Evolutionary conservation across 257 asterid genomes (phyloP).

Genomic region (Petrea volubilis): DNA sequence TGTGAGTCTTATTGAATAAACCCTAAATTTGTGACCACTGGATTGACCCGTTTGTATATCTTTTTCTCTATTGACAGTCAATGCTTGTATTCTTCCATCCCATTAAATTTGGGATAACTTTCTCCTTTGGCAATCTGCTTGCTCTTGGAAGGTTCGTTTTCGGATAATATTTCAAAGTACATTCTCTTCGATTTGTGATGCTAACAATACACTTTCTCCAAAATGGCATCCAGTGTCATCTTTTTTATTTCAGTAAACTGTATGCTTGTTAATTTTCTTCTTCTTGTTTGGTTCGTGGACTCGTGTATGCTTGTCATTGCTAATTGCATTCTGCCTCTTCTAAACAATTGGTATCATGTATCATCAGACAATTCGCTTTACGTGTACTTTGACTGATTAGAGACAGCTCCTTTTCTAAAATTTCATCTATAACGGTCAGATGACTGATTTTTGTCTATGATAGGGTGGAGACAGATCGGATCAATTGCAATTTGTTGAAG

Average conservation of each 20-base stretch:
- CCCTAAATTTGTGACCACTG: not conserved
- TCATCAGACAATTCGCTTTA: not conserved
- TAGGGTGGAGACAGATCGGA: not conserved
- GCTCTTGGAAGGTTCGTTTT: constrained; percentile 92
- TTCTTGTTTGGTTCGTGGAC: too few relatives aligned
- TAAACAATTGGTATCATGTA: not conserved
- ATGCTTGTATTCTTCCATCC: constrained; percentile 98
- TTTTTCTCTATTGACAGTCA: constrained; percentile 54
- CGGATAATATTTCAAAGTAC: not conserved
- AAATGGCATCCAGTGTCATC: not conserved
- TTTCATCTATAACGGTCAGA: not conserved
- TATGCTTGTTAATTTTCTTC: constrained; percentile 24
- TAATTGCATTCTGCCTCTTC: not conserved
- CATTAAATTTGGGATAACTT: constrained; percentile 91
- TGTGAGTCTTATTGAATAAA: constrained; percentile 9
- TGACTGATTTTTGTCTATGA: not conserved
- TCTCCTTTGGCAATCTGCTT: constrained; percentile 94
- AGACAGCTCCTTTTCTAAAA: constrained; percentile 5
- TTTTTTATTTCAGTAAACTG: constrained; percentile 9
- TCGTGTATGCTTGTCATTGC: too few relatives aligned
- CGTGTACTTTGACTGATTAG: not conserved
- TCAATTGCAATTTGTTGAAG: not conserved
- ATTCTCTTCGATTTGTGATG: constrained; percentile 7
- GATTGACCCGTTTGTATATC: constrained; percentile 18
- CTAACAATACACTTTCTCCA: not conserved